Evolutionary conservation across 306 rosid species (phyloP), one percentile per base, ranked within the genome.

Genomic region (Lathyrus sativus): DNA sequence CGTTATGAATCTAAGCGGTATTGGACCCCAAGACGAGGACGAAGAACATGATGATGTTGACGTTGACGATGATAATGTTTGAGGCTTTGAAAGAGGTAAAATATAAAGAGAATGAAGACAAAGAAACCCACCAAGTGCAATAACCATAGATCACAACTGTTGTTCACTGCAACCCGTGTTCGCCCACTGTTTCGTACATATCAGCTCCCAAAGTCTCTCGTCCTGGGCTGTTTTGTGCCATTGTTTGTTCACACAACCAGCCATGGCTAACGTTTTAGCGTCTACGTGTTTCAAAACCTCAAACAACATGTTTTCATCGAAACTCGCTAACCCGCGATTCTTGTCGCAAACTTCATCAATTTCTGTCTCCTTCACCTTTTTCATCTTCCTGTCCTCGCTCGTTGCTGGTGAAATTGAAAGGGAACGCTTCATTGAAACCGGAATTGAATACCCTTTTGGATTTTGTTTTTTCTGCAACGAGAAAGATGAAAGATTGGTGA

Each of bases 181-280:
- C 0, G 86, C 85, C 99, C 91, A 88, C 80, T 95, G 96, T 48
- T 86, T 83, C 0, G 92, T 95, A 61, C 99, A 95, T 84, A 95
- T 95, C 83, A 95, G 84, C 85, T 95, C 99, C 99, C 99, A 95
- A 1, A 95, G 97, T 66, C 99, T 85, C 89, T 95, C 99, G 51
- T 95, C 99, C 62, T 83, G 85, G 4, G 92, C 89, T 10, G 99
- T 88, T 56, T 84, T 87, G 73, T 87, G 85, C 99, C 99, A 95
- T 80, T 90, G 97, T 71, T 87, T 87, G 91, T 79, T 90, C 57
- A 95, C 99, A 28, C 97, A 88, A 3, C 78, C 85, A 18, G 96
- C 89, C 88, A 77, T 68, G 0, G 87, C 99, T 35, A 95, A 75
- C 3, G 97, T 72, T 78, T 64, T 78, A 2, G 89, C 96, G 17